Evolutionary conservation across 148 eudicot species (phyloP).

Genomic region (Vaccinium corymbosum): DNA sequence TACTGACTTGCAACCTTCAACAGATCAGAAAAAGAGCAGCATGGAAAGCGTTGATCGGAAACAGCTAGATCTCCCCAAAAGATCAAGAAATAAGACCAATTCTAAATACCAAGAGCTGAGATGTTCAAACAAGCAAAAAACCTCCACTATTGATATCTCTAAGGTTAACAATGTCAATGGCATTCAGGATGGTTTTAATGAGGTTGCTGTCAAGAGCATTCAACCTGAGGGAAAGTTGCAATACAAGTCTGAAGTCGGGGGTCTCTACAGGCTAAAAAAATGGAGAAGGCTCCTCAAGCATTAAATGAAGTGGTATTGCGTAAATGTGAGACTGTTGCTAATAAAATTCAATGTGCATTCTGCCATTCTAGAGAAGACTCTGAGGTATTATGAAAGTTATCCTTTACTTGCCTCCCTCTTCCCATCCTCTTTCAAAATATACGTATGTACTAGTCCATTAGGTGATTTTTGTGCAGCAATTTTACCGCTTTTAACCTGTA

Average conservation of each 20-base stretch:
- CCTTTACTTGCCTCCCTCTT: background rate
- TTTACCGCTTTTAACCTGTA: constrained; percentile 6
- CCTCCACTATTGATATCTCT: constrained; percentile 21
- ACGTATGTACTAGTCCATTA: constrained; percentile 3
- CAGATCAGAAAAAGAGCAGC: constrained; percentile 13
- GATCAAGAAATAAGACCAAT: constrained; percentile 12
- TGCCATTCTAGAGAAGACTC: constrained; percentile 68
- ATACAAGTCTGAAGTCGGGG: constrained; percentile 6
- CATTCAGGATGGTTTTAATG: constrained; percentile 11
- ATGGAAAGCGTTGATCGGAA: constrained; percentile 11
- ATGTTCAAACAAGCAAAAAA: constrained; percentile 22
- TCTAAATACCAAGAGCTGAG: constrained; percentile 18
- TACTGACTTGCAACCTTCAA: constrained; percentile 14
- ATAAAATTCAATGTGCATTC: constrained; percentile 54
- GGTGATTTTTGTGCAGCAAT: background rate
- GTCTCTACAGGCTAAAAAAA: constrained; percentile 1
- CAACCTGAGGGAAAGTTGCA: constrained; percentile 19
- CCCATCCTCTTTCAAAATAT: background rate
- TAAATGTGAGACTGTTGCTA: constrained; percentile 39
- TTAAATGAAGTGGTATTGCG: constrained; percentile 30
- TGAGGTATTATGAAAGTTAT: constrained; percentile 40
- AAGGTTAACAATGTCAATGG: constrained; percentile 25
- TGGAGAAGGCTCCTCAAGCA: constrained; percentile 17
- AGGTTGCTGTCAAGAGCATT: constrained; percentile 24
- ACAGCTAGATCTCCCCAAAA: constrained; percentile 7